Evolutionary conservation across 108 stramenopile genomes (phyloP).

Genomic region (Skeletonema marinoi): DNA sequence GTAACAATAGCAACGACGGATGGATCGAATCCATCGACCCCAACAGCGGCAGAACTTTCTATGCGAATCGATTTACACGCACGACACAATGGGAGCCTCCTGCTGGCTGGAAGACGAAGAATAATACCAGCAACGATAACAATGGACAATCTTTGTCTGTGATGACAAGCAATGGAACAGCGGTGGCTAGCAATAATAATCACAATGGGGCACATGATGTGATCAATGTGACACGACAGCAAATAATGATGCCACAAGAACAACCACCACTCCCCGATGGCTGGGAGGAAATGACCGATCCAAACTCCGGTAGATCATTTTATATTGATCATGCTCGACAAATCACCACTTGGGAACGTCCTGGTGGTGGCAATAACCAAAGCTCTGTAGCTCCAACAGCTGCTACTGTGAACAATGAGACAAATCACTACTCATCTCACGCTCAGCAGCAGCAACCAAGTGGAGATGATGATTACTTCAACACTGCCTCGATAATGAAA

Average conservation of each 20-base stretch:
- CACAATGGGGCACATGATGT: neutral
- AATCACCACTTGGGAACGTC: slow-evolving; percentile 55
- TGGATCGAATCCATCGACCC: slow-evolving; percentile 80
- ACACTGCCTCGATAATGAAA: neutral
- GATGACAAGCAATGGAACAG: neutral
- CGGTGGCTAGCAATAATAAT: slow-evolving; percentile 1
- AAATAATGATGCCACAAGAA: neutral
- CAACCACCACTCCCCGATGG: slow-evolving; percentile 60
- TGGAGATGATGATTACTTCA: neutral
- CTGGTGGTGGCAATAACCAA: neutral
- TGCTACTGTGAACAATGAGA: no score
- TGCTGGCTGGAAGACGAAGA: slow-evolving; percentile 52
- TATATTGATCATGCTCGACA: slow-evolving; percentile 88
- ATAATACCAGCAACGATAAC: slow-evolving; percentile 8
- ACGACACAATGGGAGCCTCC: slow-evolving; percentile 86
- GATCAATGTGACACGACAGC: neutral
- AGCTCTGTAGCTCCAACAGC: no score
- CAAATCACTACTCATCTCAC: neutral
- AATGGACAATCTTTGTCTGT: neutral
- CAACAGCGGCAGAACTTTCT: slow-evolving; percentile 66
- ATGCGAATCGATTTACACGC: slow-evolving; percentile 74
- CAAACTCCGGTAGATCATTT: slow-evolving; percentile 74
- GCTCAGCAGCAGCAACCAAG: neutral
- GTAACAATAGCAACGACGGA: slow-evolving; percentile 8
- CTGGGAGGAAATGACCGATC: slow-evolving; percentile 86